Base-by-base conservation (phyloP, 768 basidiomycete species). In the Mycena sanguinolenta region DNA sequence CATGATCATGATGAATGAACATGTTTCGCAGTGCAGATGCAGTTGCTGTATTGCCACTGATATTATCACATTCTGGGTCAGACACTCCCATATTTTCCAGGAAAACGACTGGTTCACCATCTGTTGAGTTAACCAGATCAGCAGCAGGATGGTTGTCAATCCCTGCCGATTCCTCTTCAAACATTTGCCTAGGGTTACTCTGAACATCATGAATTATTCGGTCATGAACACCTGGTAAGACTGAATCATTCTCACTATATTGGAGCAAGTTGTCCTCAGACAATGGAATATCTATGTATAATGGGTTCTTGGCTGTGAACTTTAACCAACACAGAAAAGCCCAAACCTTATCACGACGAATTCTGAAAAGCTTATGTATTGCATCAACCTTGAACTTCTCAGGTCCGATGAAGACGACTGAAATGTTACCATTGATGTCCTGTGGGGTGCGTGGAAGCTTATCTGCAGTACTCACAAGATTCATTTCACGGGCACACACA, bases 171-270 rank as follows among this genome's bases (percentile, higher is more conserved):
- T 52, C 50, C 50, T 52, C 25, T 27, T 52, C 50, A 52, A 52
- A 52, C 19, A 52, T 27, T 28, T 52, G 50, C 19, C 13, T 23
- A 27, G 50, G 16, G 13, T 52, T 52, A 14, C 50, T 52, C 25
- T 52, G 23, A 52, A 27, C 50, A 52, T 52, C 50, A 52, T 52
- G 50, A 27, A 52, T 52, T 52, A 52, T 52, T 7, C 50, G 50
- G 3, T 52, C 50, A 28, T 52, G 5, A n/a, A 46, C 23, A n/a
- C 46, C 46, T 5, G 46, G 46, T n/a, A 46, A 23, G 21, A 46
- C 46, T 8, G 46, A 8, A 14, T n/a, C 23, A n/a, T 5, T 6
- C 21, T n/a, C 46, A 46, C 14, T 46, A 46, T 46, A 46, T 17
- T 44, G 42, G 19, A 17, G 16, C 9, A 44, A 19, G 19, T 44